A percentile compares a stretch with the other conserved stretches of the same genome.
Conservation (phyloP, 257 asterid species). For the Nicotiana otophora region DNA sequence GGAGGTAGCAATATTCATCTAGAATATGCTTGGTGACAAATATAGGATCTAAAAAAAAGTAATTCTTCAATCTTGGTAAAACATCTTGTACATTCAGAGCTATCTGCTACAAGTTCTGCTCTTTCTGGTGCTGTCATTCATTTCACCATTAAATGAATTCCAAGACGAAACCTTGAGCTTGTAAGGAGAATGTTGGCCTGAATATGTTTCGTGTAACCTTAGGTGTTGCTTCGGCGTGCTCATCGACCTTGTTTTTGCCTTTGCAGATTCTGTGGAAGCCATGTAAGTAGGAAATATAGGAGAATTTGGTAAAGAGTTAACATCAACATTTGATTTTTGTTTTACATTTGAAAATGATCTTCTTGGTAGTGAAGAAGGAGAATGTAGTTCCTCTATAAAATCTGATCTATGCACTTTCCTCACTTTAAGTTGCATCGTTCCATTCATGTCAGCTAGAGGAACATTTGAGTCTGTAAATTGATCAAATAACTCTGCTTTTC, state of each 20-base stretch:
- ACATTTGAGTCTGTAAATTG: conserved; percentile 22
- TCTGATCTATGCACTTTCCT: conserved; percentile 33
- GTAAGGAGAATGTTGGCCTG: conserved; percentile 56
- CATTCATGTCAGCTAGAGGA: conserved; percentile 26
- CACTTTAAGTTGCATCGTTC: conserved; percentile 31
- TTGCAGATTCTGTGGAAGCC: conserved; percentile 78
- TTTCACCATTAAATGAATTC: conserved; percentile 41
- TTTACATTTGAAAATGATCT: conserved; percentile 56
- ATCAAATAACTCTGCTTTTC: conserved; percentile 24
- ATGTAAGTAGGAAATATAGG: conserved; percentile 66
- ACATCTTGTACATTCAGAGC: conserved; percentile 17
- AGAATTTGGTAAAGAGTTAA: conserved; percentile 48
- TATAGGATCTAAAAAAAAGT: not conserved
- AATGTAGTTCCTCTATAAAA: conserved; percentile 34
- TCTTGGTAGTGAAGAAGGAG: conserved; percentile 58
- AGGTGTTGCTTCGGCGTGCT: conserved; percentile 72
- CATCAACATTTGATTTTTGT: conserved; percentile 43
- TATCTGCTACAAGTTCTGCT: conserved; percentile 31
- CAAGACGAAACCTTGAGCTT: conserved; percentile 45
- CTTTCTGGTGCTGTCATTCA: conserved; percentile 25
- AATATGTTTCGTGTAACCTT: conserved; percentile 41
- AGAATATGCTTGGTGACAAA: not conserved
- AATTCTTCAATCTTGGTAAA: conserved; percentile 17
- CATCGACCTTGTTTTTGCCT: conserved; percentile 62
- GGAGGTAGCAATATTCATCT: not conserved